Base-by-base conservation (phyloP, 129 eudicot species). In the Pseudognaphalium luteoalbum region DNA sequence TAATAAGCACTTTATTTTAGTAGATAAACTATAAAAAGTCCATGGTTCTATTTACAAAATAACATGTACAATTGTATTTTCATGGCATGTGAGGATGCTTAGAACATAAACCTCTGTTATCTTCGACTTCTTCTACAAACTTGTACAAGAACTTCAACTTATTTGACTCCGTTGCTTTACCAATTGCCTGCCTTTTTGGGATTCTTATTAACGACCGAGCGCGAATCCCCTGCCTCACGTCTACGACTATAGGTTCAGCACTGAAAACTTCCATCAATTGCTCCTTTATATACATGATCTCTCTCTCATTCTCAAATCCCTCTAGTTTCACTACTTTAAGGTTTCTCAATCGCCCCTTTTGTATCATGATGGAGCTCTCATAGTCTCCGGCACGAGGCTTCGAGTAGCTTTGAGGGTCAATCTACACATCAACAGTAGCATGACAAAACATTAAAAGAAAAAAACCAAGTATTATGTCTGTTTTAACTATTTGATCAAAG, bases 271-370 rank as follows among this genome's bases (percentile, higher is more conserved):
- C 67, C 78, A 72, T 50, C 57, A 79, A 32, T 50, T n/a, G 72
- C 72, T 79, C 83, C 32, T 79, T 79, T 5, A 79, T 25, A 28
- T 59, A 50, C 59, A 79, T 79, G 7, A 64, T 44, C 11, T 72
- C 83, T 21, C 63, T 72, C 0, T 63, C 52, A 11, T 56, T 41
- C 16, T 44, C 52, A 64, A 79, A 64, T 64, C 83, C 78, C 62
- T 79, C 78, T 28, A 63, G n/a, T 79, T 79, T 79, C 59, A 79
- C 83, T 66, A 79, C 59, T 64, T 71, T 79, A 2, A 79, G 83
- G 32, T 73, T 71, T 3, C 73, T 20, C 41, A 72, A 33, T 51
- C 64, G 57, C 30, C 37, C 70, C 28, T 70, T 70, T 78, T 70
- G 51, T 68, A 60, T 25, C 76, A 11, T 70, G 64, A 25, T 44